Percentiles rank a stretch among this genome's conserved stretches.
Conservation (phyloP, 306 rosid species). For the cucumber (Cucumis sativus) region Cucumber_9930_V3 NC_026657.2:40716501-40717000, state of each 20-base stretch:
- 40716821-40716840: neutral
- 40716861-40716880: no score
- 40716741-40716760: neutral
- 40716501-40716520: conserved; percentile 21
- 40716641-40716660: conserved; percentile 23
- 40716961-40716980: no score
- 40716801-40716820: neutral
- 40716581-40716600: conserved; percentile 30
- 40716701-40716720: neutral
- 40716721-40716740: neutral
- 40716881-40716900: no score
- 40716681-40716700: conserved; percentile 14
- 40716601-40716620: conserved; percentile 26
- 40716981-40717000: no score
- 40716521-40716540: conserved; percentile 25
- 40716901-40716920: no score
- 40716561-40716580: conserved; percentile 28
- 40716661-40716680: conserved; percentile 13
- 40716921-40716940: no score
- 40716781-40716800: neutral
- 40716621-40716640: conserved; percentile 19
- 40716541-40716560: conserved; percentile 38
- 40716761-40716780: neutral
- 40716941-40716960: no score
- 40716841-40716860: neutral